Conservation (phyloP, 73 alveolate genomes). For the Symbiodinium pilosum region DNA sequence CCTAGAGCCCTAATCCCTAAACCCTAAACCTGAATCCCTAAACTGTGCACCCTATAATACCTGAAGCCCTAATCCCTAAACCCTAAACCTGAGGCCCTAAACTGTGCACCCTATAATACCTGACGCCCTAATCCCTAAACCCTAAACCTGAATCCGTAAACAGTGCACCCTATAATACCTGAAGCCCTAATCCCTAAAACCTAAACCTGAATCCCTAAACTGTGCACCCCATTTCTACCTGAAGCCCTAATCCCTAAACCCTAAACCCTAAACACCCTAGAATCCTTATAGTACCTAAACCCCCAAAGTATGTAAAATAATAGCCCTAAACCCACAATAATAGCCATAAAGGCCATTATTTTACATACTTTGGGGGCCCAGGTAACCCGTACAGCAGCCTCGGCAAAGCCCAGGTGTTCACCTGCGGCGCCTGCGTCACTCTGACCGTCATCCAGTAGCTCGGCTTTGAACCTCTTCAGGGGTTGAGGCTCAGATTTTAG, state of each 20-base stretch:
- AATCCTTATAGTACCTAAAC: too few relatives aligned
- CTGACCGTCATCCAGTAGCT: slow-evolving; percentile 54
- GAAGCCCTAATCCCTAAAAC: neutral
- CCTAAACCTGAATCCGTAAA: neutral
- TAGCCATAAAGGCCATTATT: too few relatives aligned
- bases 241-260: too few relatives aligned
- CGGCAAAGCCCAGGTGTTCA: slow-evolving; percentile 44
- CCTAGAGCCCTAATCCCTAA: neutral
- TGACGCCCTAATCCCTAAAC: neutral
- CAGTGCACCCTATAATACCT: too few relatives aligned
- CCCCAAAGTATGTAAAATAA: too few relatives aligned
- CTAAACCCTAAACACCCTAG: too few relatives aligned
- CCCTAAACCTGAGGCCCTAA: neutral
- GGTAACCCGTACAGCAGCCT: too few relatives aligned
- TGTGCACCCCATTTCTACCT: too few relatives aligned
- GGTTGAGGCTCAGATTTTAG: neutral
- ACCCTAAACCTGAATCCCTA: too few relatives aligned
- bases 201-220: neutral
- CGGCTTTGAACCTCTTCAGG: neutral
- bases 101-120: neutral
- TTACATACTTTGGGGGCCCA: too few relatives aligned
- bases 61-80: neutral
- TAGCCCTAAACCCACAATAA: too few relatives aligned
- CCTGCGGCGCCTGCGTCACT: slow-evolving; percentile 88
- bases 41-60: too few relatives aligned